Evolutionary conservation across 208 protist species (phyloP).

Genomic region (Trypanosoma avium): DNA sequence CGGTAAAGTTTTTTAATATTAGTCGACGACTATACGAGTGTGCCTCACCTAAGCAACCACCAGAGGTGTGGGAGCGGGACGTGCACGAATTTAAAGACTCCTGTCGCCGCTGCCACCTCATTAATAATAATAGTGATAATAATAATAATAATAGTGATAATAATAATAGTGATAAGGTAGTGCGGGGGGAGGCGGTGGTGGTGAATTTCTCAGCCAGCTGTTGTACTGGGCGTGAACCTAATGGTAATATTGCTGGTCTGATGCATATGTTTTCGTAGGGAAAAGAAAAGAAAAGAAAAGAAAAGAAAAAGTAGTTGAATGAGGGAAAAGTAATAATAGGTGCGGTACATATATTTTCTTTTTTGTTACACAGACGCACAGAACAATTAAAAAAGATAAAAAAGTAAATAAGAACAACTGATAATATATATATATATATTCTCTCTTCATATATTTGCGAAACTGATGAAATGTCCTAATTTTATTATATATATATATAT

Average conservation of each 20-base stretch:
- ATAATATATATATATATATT: too few species aligned
- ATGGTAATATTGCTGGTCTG: slow-evolving; percentile 32
- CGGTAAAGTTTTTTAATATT: slow-evolving; percentile 60
- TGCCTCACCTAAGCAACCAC: slow-evolving; percentile 46
- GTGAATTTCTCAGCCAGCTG: slow-evolving; percentile 58
- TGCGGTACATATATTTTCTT: too few species aligned
- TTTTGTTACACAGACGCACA: too few species aligned
- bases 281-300: slow-evolving; percentile 6
- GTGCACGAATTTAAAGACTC: slow-evolving; percentile 76
- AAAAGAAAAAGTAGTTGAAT: not conserved
- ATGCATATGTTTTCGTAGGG: slow-evolving; percentile 38
- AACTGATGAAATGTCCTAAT: too few species aligned
- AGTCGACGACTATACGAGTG: slow-evolving; percentile 49
- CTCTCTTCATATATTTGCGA: too few species aligned
- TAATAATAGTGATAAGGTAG: too few species aligned
- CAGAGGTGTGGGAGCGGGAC: slow-evolving; percentile 60
- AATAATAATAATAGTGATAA: too few species aligned
- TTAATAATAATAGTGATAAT: too few species aligned
- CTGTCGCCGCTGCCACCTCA: slow-evolving; percentile 60
- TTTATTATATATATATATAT: too few species aligned
- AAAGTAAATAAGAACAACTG: too few species aligned
- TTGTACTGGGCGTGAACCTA: slow-evolving; percentile 34
- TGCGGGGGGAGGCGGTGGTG: slow-evolving; percentile 32
- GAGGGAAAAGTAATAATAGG: not conserved
- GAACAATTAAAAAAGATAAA: too few species aligned